Evolutionary conservation across 2,329 filamentous ascomycete genomes (phyloP), one percentile per base, ranked within the genome.

Genomic region (Colletotrichum spaethianum): DNA sequence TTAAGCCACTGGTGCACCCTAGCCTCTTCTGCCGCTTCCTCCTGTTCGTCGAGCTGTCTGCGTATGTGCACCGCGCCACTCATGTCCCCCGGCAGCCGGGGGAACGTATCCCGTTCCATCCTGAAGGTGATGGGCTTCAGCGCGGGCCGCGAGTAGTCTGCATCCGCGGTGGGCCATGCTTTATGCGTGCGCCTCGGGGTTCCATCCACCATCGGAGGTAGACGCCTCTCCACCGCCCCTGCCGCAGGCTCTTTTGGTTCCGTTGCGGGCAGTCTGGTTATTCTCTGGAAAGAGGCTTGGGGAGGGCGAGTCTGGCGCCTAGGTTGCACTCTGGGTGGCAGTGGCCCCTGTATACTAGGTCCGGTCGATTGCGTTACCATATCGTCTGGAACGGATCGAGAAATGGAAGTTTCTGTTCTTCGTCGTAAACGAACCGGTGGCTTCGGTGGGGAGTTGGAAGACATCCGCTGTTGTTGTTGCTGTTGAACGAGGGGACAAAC

Each of bases 141-240:
- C 20, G 65, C 60, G 26, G 70, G 53, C 11, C 33, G 42, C 18
- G 46, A 42, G 66, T 33, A 60, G 20, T 20, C 23, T 4, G 53
- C 26, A 18, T 63, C 31, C 11, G 59, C 60, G 18, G 60, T 72
- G 18, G 59, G 66, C 70, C 70, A 64, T 46, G 52, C 36, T 16
- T 60, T 44, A 3, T 38, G 48, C 31, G 12, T 56, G 44, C 16
- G 23, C 23, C 14, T 20, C 31, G 33, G 23, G n/a, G 53, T 20
- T 6, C 20, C 33, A 56, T 9, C 48, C 14, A 20, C 48, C 14
- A 23, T 18, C 26, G 23, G 16, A 31, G 48, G 5, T 18, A 4
- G 48, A 1, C 16, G 26, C 26, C 20, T n/a, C 50, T 36, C 7
- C 18, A n/a, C 28, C 3, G 18, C 33, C 31, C 53, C 33, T 18